Base-by-base conservation (phyloP, 2,329 filamentous ascomycete species). In the Diplocarpon mali region DNA sequence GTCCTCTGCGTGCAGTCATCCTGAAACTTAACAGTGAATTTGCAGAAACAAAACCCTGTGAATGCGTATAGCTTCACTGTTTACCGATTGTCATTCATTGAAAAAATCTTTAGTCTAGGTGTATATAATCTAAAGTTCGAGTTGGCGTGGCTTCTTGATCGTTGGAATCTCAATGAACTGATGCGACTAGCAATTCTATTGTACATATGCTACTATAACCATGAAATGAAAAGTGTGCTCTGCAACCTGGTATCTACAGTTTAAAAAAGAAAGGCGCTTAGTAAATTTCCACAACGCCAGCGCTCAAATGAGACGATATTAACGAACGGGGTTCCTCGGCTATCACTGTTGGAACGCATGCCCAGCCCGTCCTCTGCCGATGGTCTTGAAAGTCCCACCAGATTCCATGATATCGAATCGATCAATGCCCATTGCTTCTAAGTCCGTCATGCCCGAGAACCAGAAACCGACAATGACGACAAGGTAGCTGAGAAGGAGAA, bases 381-480 rank as follows among this genome's bases (percentile, higher is more conserved):
- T 58, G 2, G 60, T 63, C 48, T 59, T 60, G 44, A 53, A 63
- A 40, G 50, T 60, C 1, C 57, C 58, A 7, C 56, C 60, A 10
- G 55, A 54, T 32, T 52, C 48, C 47, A 62, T 60, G 32, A 61
- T 53, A 46, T 64, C 61, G 35, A 64, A 63, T 10, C 61, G 53
- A 35, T 49, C 57, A 13, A 49, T 46, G 5, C 59, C 59, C 59
- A 62, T 61, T 12, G 38, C 32, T 17, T 60, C 51, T 9, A 60
- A 40, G 46, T 61, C 59, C 1, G 58, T 60, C 54, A 58, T 78
- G 24, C 76, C 70, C 42, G 86, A 87, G 47, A 94, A 83, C 66
- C 87, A 96, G 69, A 93, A 98, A 1, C 92, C 92, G 36, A 86
- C 77, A 24, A 95, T 70, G 39, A 98, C 87, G 24, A 96, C 92